Evolutionary conservation across 371 early-diverging fungal genomes (phyloP), one percentile per base, ranked within the genome.

Genomic region (Saksenaea vasiformis): DNA sequence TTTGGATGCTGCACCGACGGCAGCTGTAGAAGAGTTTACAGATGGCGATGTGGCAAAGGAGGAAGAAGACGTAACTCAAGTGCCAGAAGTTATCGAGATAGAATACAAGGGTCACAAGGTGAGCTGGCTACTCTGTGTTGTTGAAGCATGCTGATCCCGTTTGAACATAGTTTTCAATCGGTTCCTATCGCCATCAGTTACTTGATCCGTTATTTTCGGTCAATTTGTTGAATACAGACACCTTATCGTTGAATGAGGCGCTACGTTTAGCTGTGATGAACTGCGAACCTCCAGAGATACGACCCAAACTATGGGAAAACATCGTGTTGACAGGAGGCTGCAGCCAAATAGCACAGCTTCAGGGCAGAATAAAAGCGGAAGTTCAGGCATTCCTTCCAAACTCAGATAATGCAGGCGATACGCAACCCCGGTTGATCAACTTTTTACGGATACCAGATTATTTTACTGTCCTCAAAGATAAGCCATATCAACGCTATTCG

Each of bases 231-330:
- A 78, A 83, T 9, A 54, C 72, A 34, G 70, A 78, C 15, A 69
- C 64, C 1, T 61, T 84, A 13, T 74, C 80, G 14, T 44, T 94
- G 13, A 66, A 80, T 5, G 92, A 93, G 54, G 85, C 87, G 1
- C 82, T 93, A 60, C 80, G 87, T 34, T 72, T 87, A 24, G 83
- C 87, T 1, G 83, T 89, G 43, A 80, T 82, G 39, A 80, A 80
- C 14, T 87, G 90, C 62, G 95, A 96, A 59, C 82, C 83, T 22
- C 75, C 89, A 1, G 94, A 93, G 54, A 90, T 87, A 62, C 85
- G 95, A 44, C 81, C 86, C 28, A 70, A 78, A 35, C 71, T 96
- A 31, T 95, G 93, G 93, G 97, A 96, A 68, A 85, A 83, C 61
- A 82, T 94, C 19, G 78, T 89, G 11, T 54, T 93, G 8, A 87